These are phyloP conservation scores for Crepidotus variabilis DNA, from an alignment of 768 basidiomycete genomes.

Conservation along the genomic window DNA sequence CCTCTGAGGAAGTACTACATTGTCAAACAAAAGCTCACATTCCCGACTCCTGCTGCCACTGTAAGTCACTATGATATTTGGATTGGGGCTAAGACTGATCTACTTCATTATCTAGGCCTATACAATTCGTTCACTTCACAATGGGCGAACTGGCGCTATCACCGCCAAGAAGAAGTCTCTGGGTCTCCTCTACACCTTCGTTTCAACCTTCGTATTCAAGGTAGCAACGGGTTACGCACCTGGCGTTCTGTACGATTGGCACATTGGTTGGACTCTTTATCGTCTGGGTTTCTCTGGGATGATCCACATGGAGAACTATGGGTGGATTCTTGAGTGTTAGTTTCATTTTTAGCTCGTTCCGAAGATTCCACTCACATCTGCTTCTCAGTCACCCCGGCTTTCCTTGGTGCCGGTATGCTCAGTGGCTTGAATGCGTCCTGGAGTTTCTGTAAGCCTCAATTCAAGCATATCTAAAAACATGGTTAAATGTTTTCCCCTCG, in stretches of 20 bases:
- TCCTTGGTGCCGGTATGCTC: slow-evolving; percentile 60
- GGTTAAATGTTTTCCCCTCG: slow-evolving; percentile 7
- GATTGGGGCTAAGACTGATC: background rate
- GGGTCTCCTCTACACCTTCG: slow-evolving; percentile 43
- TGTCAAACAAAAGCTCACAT: slow-evolving; percentile 57
- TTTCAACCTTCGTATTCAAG: slow-evolving; percentile 45
- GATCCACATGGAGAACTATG: slow-evolving; percentile 55
- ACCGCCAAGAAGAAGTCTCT: slow-evolving; percentile 55
- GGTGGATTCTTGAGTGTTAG: slow-evolving; percentile 53
- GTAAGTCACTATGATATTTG: slow-evolving; percentile 20
- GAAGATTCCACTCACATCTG: background rate
- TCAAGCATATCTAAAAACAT: background rate
- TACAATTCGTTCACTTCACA: slow-evolving; percentile 59
- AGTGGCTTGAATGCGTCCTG: slow-evolving; percentile 53
- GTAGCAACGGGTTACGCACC: slow-evolving; percentile 56
- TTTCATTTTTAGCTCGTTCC: background rate
- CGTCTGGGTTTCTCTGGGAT: slow-evolving; percentile 57
- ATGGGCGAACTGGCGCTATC: slow-evolving; percentile 42
- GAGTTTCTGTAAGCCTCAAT: slow-evolving; percentile 46
- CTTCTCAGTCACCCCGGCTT: slow-evolving; percentile 45
- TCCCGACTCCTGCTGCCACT: slow-evolving; percentile 64
- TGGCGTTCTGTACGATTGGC: slow-evolving; percentile 64
- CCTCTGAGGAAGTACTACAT: slow-evolving; percentile 62
- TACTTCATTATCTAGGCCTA: slow-evolving; percentile 36
- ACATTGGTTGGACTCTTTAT: slow-evolving; percentile 58